Evolutionary conservation across 768 basidiomycete genomes (phyloP).

Genomic region (Termitomyces sp.): DNA sequence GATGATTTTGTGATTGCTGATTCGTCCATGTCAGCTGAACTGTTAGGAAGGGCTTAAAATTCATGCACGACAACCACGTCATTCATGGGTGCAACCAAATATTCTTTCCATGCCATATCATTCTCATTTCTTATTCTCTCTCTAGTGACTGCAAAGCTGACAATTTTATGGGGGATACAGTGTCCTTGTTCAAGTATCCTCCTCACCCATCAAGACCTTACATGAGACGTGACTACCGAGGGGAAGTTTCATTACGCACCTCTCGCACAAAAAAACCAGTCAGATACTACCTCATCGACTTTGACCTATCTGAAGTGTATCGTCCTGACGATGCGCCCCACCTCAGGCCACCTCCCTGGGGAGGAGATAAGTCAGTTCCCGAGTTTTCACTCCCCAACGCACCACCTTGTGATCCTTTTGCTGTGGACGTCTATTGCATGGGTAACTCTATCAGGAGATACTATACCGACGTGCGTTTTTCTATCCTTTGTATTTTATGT

Average conservation of each 20-base stretch:
- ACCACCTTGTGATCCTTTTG: neutral
- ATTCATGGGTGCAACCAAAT: neutral
- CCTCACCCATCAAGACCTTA: neutral
- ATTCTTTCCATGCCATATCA: neutral
- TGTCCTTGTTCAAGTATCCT: neutral
- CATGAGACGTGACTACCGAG: neutral
- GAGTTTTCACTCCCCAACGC: neutral
- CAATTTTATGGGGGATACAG: slow-evolving; percentile 5
- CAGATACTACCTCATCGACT: neutral
- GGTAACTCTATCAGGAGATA: neutral
- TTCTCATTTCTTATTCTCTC: neutral
- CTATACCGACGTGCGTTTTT: neutral
- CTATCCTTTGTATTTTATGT: neutral
- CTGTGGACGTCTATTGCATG: neutral
- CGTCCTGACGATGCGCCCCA: neutral
- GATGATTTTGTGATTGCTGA: neutral
- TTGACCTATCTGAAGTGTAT: neutral
- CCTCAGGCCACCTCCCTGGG: neutral
- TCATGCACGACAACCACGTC: slow-evolving; percentile 3
- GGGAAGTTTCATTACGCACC: neutral
- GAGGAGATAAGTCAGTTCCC: neutral
- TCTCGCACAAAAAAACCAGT: slow-evolving; percentile 2
- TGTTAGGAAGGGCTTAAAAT: neutral
- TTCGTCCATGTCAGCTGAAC: neutral
- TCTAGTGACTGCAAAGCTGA: neutral